Evolutionary conservation across 2,329 filamentous ascomycete species (phyloP), one percentile per base, ranked within the genome.

Genomic region (Aureobasidium sp.): DNA sequence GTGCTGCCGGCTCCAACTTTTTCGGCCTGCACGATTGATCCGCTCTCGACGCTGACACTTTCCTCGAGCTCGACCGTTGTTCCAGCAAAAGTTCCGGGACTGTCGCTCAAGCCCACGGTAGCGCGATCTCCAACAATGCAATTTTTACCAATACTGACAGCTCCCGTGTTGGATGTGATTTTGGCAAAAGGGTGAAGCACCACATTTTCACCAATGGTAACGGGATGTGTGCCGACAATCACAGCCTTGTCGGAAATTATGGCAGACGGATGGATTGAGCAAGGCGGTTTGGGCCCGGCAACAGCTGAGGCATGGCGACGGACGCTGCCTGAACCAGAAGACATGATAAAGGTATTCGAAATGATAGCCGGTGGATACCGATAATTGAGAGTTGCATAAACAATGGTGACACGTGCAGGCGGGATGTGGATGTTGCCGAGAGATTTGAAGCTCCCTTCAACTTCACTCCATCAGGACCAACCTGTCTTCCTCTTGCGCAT

Each of bases 181-280:
- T 70, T 86, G 17, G 87, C 84, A 53, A 92, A 89, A 1, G 94
- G 92, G 70, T 97, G 93, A n/a, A 99, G 77, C 7, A 97, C 84
- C 3, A 85, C 87, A 70, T 91, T 87, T 27, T 89, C 82, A 62
- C 87, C 87, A 65, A 97, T 85, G 48, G 85, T 87, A 66, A 99
- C 90, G 1, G 85, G 87, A 72, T 95, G 83, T 2, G 83, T 86
- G 66, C 94, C 94, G n/a, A 75, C 84, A 20, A 81, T 69, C 39
- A 76, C 71, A 3, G 76, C 78, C 67, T 79, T 78, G 45, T 79
- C 76, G 5, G 78, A 77, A 57, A 82, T 74, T 56, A 81, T 74
- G 58, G 77, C 78, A 4, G 73, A 71, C 36, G 77, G 74, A 70
- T 82, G 77, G 66, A 82, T 72, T 62, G 71, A 71, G 65, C 70